phyloP scores from a whole-genome alignment of 2,329 filamentous ascomycete species.

The Drechslerella coelobrocha region DNA sequence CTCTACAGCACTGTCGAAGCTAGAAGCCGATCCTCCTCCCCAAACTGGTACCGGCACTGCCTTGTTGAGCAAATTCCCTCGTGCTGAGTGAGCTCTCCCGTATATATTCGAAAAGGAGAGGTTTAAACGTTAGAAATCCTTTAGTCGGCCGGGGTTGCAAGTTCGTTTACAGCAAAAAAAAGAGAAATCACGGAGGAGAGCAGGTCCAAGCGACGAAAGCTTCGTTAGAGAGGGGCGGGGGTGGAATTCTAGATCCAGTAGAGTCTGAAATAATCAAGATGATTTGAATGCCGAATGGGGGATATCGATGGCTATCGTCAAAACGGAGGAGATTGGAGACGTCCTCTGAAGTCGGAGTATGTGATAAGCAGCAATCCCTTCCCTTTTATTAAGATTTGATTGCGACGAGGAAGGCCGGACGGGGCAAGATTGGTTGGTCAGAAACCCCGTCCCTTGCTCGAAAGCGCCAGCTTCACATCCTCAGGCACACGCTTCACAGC shows the following conservation, averaged over 20 bases:
- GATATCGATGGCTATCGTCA: neutral
- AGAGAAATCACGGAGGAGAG: slow-evolving; percentile 18
- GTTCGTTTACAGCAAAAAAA: slow-evolving; percentile 6
- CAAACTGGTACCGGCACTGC: slow-evolving; percentile 7
- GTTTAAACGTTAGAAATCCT: slow-evolving; percentile 4
- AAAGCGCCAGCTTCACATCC: neutral
- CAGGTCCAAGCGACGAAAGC: slow-evolving; percentile 26
- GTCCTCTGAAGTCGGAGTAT: too few relatives aligned
- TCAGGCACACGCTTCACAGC: neutral
- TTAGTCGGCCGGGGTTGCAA: neutral
- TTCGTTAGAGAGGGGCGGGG: slow-evolving; percentile 6
- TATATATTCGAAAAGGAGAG: slow-evolving; percentile 37
- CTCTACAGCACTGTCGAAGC: slow-evolving; percentile 6
- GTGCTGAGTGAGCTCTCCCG: too few relatives aligned
- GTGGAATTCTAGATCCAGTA: slow-evolving; percentile 20
- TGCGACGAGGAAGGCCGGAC: neutral
- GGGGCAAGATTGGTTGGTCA: neutral
- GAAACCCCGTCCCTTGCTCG: neutral
- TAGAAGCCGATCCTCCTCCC: slow-evolving; percentile 14
- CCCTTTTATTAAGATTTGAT: neutral
- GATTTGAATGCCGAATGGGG: too few relatives aligned
- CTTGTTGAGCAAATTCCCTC: too few relatives aligned
- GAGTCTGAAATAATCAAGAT: slow-evolving; percentile 23
- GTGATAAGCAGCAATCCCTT: neutral
- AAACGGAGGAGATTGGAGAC: neutral